These are phyloP conservation scores for Chlorella sp. DNA, from an alignment of 139 green algal genomes.

Conservation along the genomic window DNA sequence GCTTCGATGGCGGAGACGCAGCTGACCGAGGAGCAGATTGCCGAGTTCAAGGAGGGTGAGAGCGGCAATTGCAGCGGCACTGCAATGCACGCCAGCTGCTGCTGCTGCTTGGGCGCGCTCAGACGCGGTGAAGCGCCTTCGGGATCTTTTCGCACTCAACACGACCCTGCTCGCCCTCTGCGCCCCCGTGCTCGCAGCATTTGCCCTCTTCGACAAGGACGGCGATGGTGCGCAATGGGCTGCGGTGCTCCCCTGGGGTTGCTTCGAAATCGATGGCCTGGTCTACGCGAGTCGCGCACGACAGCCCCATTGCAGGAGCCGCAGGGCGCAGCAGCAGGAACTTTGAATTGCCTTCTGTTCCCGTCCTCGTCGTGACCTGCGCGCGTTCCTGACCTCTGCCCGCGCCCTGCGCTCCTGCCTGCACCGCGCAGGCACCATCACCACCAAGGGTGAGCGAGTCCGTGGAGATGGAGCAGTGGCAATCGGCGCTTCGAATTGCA, in stretches of 20 bases:
- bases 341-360: not conserved
- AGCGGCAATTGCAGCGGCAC: no score
- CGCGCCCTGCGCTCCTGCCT: no score
- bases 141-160: no score
- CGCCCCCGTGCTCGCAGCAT: conserved; percentile 55
- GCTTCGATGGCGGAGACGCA: not conserved
- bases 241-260: not conserved
- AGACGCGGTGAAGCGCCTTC: no score
- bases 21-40: conserved; percentile 43
- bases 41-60: conserved; percentile 38
- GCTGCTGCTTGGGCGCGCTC: no score
- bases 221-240: conserved; percentile 59
- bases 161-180: no score
- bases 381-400: not conserved
- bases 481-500: no score
- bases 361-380: not conserved
- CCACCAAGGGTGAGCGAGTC: conserved; percentile 61
- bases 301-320: not conserved
- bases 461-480: not conserved
- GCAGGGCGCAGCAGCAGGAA: not conserved
- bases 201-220: conserved; percentile 92
- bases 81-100: no score
- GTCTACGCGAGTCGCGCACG: not conserved
- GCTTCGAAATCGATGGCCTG: not conserved
- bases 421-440: conserved; percentile 87